Base-by-base conservation (phyloP, 2,329 filamentous ascomycete genomes). In the Helotiales sp. region DNA sequence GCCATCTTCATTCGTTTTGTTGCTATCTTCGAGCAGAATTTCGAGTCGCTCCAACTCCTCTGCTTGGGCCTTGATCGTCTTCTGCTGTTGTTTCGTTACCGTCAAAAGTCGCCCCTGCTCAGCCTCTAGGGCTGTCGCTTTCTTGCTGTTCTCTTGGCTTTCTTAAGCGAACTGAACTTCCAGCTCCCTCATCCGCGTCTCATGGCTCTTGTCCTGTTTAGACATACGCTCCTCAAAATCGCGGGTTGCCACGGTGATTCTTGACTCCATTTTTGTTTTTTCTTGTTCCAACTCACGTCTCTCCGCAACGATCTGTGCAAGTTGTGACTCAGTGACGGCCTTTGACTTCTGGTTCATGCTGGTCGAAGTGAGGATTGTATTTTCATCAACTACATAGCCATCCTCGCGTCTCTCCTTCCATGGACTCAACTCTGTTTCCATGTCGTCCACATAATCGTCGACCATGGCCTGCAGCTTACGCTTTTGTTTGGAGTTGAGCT, bases 261-360 rank as follows among this genome's bases (percentile, higher is more conserved):
- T 69, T 61, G 34, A 40, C 43, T 63, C 37, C 57, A 54, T 45
- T 61, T 70, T 67, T 52, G 30, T 34, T 28, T 59, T 69, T 40
- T 69, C 68, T 61, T 66, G 24, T 47, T 69, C 37, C 26, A 68
- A 30, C 55, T 65, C 63, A 40, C 52, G n/a, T 40, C 62, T 65
- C 34, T 70, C 67, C 52, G 59, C 30, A 15, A 22, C 6, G 7
- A 68, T 43, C 66, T 60, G 17, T 52, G 15, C 58, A n/a, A 32
- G 17, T 45, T 61, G 40, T 8, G 54, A 28, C 43, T 63, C 58
- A 54, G 62, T 32, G 10, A 50, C 43, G n/a, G 57, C 57, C 50
- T 61, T 61, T 45, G 50, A 32, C 49, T 64, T 66, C 37, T 54
- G 10, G 55, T 61, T 43, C 61, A 45, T 58, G 34, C 20, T 52